A percentile compares a stretch with the other conserved stretches of the same genome.
These are phyloP conservation scores for Fereydounia khargensis DNA, from an alignment of 1,284 basidiomycete species.

Conservation along the genomic window DNA sequence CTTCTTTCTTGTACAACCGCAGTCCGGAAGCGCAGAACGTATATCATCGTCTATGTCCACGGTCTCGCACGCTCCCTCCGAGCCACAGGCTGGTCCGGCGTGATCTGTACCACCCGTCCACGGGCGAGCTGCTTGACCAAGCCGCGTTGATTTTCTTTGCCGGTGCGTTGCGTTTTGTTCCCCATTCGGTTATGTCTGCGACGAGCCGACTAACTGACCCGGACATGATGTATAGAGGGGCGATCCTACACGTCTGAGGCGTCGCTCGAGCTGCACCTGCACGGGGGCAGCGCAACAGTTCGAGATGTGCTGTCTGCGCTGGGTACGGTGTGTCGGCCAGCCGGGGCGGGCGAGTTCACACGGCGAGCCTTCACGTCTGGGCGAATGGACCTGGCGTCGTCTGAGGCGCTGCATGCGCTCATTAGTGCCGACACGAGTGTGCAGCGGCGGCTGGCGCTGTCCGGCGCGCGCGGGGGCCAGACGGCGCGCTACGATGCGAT, in stretches of 20 bases:
- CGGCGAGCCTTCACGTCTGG: conserved; percentile 75
- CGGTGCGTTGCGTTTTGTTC: too few species aligned
- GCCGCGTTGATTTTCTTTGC: conserved; percentile 73
- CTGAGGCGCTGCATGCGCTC: conserved; percentile 78
- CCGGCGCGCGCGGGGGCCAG: conserved; percentile 64
- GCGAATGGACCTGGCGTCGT: conserved; percentile 76
- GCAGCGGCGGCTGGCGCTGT: conserved; percentile 72
- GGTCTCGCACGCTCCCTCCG: conserved; percentile 50
- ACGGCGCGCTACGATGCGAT: conserved; percentile 66
- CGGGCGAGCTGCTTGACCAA: conserved; percentile 70
- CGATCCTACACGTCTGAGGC: conserved; percentile 78
- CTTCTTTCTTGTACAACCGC: not conserved
- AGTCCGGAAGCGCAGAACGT: not conserved
- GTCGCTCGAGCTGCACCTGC: conserved; percentile 79
- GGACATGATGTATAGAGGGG: conserved; percentile 60
- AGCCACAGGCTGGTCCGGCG: conserved; percentile 72
- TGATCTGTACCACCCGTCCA: conserved; percentile 67
- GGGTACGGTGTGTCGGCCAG: conserved; percentile 70
- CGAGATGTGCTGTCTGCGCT: conserved; percentile 67
- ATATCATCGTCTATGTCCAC: conserved; percentile 3
- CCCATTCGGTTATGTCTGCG: too few species aligned
- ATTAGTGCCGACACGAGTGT: conserved; percentile 80
- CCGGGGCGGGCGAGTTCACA: conserved; percentile 83
- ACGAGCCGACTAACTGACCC: too few species aligned
- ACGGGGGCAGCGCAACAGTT: conserved; percentile 79